phyloP scores from a whole-genome alignment of 2,329 filamentous ascomycete species.

The Drechslerella coelobrocha region DNA sequence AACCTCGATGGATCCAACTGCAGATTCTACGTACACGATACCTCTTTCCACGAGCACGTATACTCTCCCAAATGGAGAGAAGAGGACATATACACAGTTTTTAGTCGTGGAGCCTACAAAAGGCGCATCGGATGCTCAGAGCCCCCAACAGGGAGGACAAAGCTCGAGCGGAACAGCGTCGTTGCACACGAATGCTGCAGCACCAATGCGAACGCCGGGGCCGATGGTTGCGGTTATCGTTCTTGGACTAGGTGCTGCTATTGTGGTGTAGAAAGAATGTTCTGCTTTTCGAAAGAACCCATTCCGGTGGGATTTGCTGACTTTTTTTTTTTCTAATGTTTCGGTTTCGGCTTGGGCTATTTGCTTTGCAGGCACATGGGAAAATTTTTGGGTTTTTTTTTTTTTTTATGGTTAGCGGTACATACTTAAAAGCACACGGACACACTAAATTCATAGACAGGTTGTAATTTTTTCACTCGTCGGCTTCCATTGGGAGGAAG shows the following conservation, averaged over 20 bases:
- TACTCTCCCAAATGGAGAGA: constrained; percentile 31
- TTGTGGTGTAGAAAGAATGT: constrained; percentile 16
- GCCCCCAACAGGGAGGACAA: constrained; percentile 17
- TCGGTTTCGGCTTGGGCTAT: not conserved
- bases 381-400: not conserved
- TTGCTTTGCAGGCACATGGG: not conserved
- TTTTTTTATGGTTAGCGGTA: constrained; percentile 1
- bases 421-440: not conserved
- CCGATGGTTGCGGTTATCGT: constrained; percentile 32
- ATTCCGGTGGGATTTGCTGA: not conserved
- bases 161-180: constrained; percentile 31
- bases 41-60: constrained; percentile 37
- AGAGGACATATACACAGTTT: constrained; percentile 33
- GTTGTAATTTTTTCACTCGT: constrained; percentile 4
- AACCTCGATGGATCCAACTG: constrained; percentile 30
- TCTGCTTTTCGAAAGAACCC: not conserved
- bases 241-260: constrained; percentile 29
- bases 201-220: constrained; percentile 8
- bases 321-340: not conserved
- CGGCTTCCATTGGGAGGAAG: not conserved
- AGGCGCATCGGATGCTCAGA: constrained; percentile 5
- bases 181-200: constrained; percentile 33
- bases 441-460: not conserved
- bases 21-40: constrained; percentile 31
- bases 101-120: constrained; percentile 40